phyloP scores from a whole-genome alignment of 768 basidiomycete genomes.

The Phanerodontia chrysosporium region DNA sequence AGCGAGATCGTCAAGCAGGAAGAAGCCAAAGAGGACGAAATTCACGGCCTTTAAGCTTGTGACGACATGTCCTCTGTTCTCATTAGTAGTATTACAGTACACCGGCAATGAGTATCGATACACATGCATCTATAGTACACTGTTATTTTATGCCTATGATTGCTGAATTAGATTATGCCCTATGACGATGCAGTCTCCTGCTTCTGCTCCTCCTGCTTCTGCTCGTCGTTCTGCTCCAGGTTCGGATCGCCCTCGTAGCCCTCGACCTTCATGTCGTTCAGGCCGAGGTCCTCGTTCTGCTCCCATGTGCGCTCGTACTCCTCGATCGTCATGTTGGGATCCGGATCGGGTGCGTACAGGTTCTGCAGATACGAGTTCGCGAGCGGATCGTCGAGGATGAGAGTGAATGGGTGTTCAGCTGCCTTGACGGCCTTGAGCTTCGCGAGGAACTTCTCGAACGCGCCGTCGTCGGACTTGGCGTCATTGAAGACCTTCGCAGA shows the following conservation, averaged over 20 bases:
- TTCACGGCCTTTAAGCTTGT: not conserved
- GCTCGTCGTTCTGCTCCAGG: not conserved
- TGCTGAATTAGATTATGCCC: not conserved
- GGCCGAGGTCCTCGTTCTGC: slow-evolving; percentile 92
- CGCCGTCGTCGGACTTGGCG: slow-evolving; percentile 45
- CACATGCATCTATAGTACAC: slow-evolving; percentile 2
- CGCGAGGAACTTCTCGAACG: slow-evolving; percentile 75
- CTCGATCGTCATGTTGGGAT: slow-evolving; percentile 88
- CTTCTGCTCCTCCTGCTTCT: not conserved
- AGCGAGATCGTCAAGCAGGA: not conserved
- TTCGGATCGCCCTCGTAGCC: slow-evolving; percentile 46
- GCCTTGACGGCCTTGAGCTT: slow-evolving; percentile 76
- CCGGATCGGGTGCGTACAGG: slow-evolving; percentile 94
- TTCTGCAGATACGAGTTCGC: slow-evolving; percentile 96
- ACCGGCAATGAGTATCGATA: slow-evolving; percentile 3
- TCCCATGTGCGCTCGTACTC: slow-evolving; percentile 80
- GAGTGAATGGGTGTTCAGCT: slow-evolving; percentile 76
- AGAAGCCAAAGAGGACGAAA: not conserved
- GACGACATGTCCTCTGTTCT: not conserved
- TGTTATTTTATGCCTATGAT: not conserved
- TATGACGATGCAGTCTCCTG: not conserved
- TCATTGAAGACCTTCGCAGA: slow-evolving; percentile 84
- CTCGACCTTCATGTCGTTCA: slow-evolving; percentile 88
- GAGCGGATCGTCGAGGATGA: slow-evolving; percentile 93
- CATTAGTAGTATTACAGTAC: not conserved